Evolutionary conservation across 2,329 filamentous ascomycete species (phyloP).

Genomic region (Alternaria sp.): DNA sequence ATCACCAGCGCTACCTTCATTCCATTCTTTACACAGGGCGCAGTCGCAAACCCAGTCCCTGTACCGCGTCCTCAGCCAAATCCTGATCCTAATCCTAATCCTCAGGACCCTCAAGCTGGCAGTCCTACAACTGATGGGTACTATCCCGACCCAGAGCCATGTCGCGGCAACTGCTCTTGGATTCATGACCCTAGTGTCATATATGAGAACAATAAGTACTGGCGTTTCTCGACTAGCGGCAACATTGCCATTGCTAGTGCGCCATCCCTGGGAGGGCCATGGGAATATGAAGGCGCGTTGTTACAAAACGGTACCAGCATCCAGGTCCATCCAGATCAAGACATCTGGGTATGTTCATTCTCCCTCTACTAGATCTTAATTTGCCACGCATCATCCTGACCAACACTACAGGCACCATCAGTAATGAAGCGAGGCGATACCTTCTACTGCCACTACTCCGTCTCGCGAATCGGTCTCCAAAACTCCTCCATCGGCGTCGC

Average conservation of each 20-base stretch:
- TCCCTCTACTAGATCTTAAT: neutral
- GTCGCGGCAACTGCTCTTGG: slow-evolving; percentile 47
- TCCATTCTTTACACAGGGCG: slow-evolving; percentile 13
- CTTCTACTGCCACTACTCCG: slow-evolving; percentile 69
- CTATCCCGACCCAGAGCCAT: slow-evolving; percentile 45
- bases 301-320: slow-evolving; percentile 52
- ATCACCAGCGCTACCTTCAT: slow-evolving; percentile 20
- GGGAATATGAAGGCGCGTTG: slow-evolving; percentile 54
- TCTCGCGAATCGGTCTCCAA: slow-evolving; percentile 65
- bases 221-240: slow-evolving; percentile 58
- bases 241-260: slow-evolving; percentile 56
- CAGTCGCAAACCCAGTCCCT: slow-evolving; percentile 2
- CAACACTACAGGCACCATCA: slow-evolving; percentile 63
- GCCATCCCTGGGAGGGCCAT: slow-evolving; percentile 54
- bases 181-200: slow-evolving; percentile 57
- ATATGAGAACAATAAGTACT: slow-evolving; percentile 55
- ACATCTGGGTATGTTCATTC: slow-evolving; percentile 53
- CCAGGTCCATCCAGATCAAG: slow-evolving; percentile 48
- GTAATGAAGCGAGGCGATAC: slow-evolving; percentile 59
- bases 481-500: slow-evolving; percentile 66
- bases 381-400: neutral
- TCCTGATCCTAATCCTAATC: neutral
- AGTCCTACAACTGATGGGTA: neutral
- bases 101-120: slow-evolving; percentile 1
- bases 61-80: neutral